Percentiles rank a stretch among this genome's conserved stretches.
Evolutionary conservation across 257 asterid species (phyloP).

Genomic region (Striga asiatica): DNA sequence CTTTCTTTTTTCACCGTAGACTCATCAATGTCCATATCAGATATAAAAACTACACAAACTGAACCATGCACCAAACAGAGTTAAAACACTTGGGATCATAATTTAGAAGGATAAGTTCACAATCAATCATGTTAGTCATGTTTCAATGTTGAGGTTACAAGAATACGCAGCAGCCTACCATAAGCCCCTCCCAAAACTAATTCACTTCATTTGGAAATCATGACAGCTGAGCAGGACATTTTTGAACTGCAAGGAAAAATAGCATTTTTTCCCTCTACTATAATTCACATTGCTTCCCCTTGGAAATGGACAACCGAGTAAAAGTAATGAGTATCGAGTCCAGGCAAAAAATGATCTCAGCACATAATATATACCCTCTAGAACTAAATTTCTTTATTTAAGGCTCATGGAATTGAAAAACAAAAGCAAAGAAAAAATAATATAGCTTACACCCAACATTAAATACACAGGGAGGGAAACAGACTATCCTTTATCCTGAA

Average conservation of each 20-base stretch:
- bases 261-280: too few species aligned
- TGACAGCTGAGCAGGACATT: neutral
- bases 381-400: too few species aligned
- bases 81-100: neutral
- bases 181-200: neutral
- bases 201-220: neutral
- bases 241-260: neutral
- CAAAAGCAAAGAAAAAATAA: neutral
- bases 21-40: neutral
- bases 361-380: too few species aligned
- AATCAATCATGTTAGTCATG: neutral
- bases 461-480: neutral
- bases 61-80: neutral
- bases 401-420: too few species aligned
- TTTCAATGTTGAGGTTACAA: neutral
- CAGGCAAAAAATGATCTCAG: too few species aligned
- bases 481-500: neutral
- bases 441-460: neutral
- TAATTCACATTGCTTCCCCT: too few species aligned
- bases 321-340: too few species aligned
- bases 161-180: neutral
- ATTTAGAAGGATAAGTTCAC: neutral
- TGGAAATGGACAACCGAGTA: too few species aligned
- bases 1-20: neutral
- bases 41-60: neutral